Conservation (phyloP, 306 rosid genomes). For the Cyclanthera cordifolia region DNA sequence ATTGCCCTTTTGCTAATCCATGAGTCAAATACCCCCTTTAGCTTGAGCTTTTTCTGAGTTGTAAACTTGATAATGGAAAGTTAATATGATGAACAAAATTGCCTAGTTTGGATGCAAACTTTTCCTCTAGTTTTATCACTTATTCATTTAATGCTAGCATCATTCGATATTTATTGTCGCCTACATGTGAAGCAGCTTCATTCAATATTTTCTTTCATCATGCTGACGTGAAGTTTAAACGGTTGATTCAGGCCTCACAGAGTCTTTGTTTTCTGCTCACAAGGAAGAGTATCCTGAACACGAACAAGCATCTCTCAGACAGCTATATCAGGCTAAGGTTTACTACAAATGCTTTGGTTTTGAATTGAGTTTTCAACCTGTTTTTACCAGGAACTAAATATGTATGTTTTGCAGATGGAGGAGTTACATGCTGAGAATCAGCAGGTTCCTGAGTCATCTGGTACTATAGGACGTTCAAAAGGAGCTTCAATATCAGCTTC, state of each 20-base stretch:
- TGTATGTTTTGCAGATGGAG: slow-evolving; percentile 52
- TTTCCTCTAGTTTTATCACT: background rate
- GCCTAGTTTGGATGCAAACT: background rate
- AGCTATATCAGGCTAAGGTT: slow-evolving; percentile 84
- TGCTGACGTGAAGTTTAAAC: slow-evolving; percentile 15
- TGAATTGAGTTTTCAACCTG: slow-evolving; percentile 8
- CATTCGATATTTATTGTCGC: background rate
- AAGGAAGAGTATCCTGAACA: slow-evolving; percentile 96
- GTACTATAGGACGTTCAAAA: slow-evolving; percentile 83
- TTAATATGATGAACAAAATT: background rate
- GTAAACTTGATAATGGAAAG: background rate
- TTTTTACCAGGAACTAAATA: slow-evolving; percentile 15
- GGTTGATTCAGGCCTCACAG: slow-evolving; percentile 73
- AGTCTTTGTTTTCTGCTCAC: slow-evolving; percentile 77
- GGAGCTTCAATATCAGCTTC: slow-evolving; percentile 69
- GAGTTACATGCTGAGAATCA: slow-evolving; percentile 78
- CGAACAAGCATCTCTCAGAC: slow-evolving; percentile 89
- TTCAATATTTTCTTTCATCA: background rate
- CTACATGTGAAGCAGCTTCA: background rate
- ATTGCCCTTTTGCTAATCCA: background rate
- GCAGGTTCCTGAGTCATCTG: slow-evolving; percentile 67
- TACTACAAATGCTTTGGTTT: slow-evolving; percentile 18
- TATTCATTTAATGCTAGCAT: background rate
- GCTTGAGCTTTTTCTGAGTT: background rate
- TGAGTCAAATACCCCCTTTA: background rate